A percentile compares a stretch with the other conserved stretches of the same genome.
These are phyloP conservation scores for Sugiyamaella novakii DNA, from an alignment of 1,139 yeast genomes.

Conservation along the genomic window DNA sequence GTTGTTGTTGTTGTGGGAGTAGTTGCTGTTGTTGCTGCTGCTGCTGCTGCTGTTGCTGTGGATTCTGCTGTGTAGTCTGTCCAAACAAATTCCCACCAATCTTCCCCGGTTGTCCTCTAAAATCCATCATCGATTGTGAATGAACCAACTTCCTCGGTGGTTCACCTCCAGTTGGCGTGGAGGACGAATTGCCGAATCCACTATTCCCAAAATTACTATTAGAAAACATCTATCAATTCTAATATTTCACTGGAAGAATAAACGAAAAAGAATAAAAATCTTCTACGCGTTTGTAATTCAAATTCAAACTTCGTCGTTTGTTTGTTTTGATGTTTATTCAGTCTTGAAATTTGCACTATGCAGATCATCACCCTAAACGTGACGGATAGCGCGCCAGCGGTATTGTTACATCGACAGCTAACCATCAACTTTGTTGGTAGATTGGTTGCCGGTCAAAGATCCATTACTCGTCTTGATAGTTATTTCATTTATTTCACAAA, in stretches of 20 bases:
- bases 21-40: conserved; percentile 8
- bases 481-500: too few species aligned
- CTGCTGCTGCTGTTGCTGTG: conserved; percentile 10
- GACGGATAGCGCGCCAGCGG: too few species aligned
- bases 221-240: background rate
- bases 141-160: conserved; percentile 25
- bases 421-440: too few species aligned
- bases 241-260: too few species aligned
- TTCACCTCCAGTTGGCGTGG: background rate
- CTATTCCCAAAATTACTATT: conserved; percentile 7
- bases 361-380: too few species aligned
- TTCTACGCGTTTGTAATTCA: too few species aligned
- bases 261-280: too few species aligned
- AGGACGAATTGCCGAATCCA: conserved; percentile 6
- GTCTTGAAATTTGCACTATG: too few species aligned
- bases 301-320: background rate
- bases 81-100: background rate
- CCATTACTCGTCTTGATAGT: too few species aligned
- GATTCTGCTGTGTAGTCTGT: conserved; percentile 13
- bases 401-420: too few species aligned
- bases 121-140: conserved; percentile 36
- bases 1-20: conserved; percentile 8
- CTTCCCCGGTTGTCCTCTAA: conserved; percentile 17
- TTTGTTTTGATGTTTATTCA: conserved; percentile 3
- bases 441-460: too few species aligned